These are phyloP conservation scores for Suhomyces chickasaworum DNA, from an alignment of 1,139 yeast genomes.

Conservation along the genomic window DNA sequence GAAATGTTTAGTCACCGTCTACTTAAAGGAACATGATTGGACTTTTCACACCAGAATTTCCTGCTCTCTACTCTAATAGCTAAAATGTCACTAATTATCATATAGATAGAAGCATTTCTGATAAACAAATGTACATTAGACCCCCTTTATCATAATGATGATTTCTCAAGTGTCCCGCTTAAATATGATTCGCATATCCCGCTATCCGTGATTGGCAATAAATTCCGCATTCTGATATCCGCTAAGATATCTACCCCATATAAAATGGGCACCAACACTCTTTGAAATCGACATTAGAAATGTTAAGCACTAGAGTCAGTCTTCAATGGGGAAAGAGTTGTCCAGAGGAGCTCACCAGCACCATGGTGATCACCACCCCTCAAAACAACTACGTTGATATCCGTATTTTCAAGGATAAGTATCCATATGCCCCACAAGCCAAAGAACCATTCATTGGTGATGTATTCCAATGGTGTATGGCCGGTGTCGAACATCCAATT, in stretches of 20 bases:
- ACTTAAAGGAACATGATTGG: background rate
- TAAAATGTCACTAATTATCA: background rate
- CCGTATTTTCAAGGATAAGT: conserved; percentile 28
- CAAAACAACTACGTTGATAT: conserved; percentile 49
- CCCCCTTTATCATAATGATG: background rate
- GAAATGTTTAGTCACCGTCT: conserved; percentile 22
- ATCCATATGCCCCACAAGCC: conserved; percentile 23
- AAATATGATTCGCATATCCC: background rate
- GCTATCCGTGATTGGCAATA: conserved; percentile 2
- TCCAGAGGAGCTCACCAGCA: conserved; percentile 49
- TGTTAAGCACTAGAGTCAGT: conserved; percentile 42
- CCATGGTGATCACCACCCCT: conserved; percentile 54
- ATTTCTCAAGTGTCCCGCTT: no score
- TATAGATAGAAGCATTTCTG: no score
- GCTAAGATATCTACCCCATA: conserved; percentile 3
- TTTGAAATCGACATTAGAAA: background rate
- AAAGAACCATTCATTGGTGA: conserved; percentile 22
- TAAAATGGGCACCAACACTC: background rate
- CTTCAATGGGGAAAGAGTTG: conserved; percentile 55
- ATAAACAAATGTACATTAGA: background rate
- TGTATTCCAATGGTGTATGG: conserved; percentile 41
- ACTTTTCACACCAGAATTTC: background rate
- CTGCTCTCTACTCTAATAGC: background rate
- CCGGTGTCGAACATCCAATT: conserved; percentile 40
- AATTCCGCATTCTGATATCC: conserved; percentile 3